These are phyloP conservation scores for Purshia tridentata DNA, from an alignment of 306 rosid genomes.

Conservation along the genomic window DNA sequence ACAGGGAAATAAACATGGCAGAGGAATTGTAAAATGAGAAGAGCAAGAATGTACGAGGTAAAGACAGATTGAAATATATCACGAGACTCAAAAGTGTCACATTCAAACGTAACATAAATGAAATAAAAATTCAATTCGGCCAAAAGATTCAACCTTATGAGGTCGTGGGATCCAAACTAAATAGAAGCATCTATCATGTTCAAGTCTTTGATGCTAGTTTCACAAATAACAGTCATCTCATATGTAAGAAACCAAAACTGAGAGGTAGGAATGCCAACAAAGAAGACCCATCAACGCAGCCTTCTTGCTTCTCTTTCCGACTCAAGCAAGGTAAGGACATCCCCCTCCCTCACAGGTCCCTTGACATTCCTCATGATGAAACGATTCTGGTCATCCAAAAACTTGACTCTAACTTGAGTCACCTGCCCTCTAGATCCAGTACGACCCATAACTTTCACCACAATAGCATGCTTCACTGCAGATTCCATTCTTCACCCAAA, in stretches of 20 bases:
- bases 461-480: slow-evolving; percentile 40
- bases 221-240: not conserved
- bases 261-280: not conserved
- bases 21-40: too few relatives aligned
- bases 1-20: too few relatives aligned
- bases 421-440: slow-evolving; percentile 55
- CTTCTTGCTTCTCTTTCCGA: slow-evolving; percentile 58
- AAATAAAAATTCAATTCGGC: not conserved
- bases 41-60: too few relatives aligned
- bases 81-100: not conserved
- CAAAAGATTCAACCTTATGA: not conserved
- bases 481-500: slow-evolving; percentile 41
- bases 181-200: not conserved
- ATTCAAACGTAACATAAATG: not conserved
- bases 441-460: slow-evolving; percentile 50
- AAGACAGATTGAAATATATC: not conserved
- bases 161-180: not conserved
- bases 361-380: slow-evolving; percentile 54
- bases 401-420: slow-evolving; percentile 54
- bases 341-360: slow-evolving; percentile 32
- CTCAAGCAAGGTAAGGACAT: slow-evolving; percentile 47
- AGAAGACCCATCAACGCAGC: slow-evolving; percentile 34
- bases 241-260: not conserved
- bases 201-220: not conserved
- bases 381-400: slow-evolving; percentile 48